Evolutionary conservation across 495 filamentous ascomycete genomes (phyloP).

Genomic region (Achaetomiella virescens): DNA sequence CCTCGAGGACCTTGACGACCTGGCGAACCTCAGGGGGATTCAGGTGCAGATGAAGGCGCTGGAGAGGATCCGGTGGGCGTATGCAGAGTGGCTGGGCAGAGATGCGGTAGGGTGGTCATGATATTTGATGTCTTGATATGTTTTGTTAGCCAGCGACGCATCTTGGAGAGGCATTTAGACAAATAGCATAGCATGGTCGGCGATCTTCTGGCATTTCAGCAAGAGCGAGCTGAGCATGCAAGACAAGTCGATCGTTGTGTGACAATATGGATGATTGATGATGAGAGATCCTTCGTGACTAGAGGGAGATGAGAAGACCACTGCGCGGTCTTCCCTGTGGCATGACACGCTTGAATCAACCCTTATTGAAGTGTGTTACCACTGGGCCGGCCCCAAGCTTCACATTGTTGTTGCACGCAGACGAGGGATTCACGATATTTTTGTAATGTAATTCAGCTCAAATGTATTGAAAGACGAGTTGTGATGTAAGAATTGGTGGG

Average conservation of each 20-base stretch:
- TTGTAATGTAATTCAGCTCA: too few species aligned
- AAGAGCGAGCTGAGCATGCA: too few species aligned
- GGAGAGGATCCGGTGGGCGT: constrained; percentile 79
- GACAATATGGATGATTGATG: background rate
- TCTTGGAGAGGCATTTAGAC: background rate
- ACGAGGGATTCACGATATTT: too few species aligned
- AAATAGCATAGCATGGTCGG: background rate
- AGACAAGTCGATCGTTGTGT: too few species aligned
- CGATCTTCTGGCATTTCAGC: background rate
- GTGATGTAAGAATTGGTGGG: constrained; percentile 10
- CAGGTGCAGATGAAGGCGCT: constrained; percentile 67
- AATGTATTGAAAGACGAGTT: background rate
- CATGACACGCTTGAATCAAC: too few species aligned
- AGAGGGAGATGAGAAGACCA: too few species aligned
- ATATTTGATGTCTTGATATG: background rate
- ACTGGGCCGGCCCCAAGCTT: too few species aligned
- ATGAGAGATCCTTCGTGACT: background rate
- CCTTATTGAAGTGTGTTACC: too few species aligned
- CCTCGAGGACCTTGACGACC: constrained; percentile 73
- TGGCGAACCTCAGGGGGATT: constrained; percentile 73
- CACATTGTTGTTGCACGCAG: too few species aligned
- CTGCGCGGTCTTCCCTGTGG: too few species aligned
- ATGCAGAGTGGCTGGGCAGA: constrained; percentile 63
- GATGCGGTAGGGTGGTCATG: constrained; percentile 12
- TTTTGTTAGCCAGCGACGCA: background rate